These are phyloP conservation scores for Prunus yedoensis DNA, from an alignment of 331 rosid genomes.

Conservation along the genomic window DNA sequence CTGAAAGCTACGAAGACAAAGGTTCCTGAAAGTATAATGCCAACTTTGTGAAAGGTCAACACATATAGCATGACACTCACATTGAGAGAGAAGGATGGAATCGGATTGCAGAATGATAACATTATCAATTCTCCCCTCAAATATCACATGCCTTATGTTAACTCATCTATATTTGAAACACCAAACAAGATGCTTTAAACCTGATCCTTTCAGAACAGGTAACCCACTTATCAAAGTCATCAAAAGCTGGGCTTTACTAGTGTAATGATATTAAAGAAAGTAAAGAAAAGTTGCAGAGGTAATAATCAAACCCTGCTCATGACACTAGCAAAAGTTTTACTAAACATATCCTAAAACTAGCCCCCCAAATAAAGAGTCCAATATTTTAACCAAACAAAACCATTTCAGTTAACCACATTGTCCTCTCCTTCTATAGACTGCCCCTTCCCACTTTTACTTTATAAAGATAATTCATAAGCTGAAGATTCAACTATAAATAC, in stretches of 20 bases:
- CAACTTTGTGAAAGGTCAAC: not conserved
- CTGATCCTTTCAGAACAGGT: not conserved
- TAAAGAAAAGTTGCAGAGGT: not conserved
- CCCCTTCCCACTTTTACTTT: not conserved
- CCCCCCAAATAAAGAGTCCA: not conserved
- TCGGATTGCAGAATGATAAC: no score
- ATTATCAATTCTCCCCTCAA: no score
- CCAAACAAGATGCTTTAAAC: not conserved
- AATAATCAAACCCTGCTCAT: not conserved
- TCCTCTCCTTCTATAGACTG: not conserved
- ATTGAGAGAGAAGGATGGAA: not conserved
- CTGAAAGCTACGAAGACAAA: not conserved
- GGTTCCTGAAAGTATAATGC: not conserved
- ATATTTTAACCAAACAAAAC: not conserved
- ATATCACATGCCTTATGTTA: not conserved
- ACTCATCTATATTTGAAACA: not conserved
- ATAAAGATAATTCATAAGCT: not conserved
- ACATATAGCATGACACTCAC: not conserved
- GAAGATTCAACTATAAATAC: not conserved
- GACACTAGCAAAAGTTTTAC: not conserved
- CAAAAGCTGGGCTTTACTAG: not conserved
- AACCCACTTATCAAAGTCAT: not conserved
- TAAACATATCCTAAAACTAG: not conserved
- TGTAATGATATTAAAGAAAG: not conserved
- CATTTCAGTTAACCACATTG: not conserved